These are phyloP conservation scores for Pyrenochaeta sp. DNA, from an alignment of 2,329 filamentous ascomycete species.

Conservation along the genomic window DNA sequence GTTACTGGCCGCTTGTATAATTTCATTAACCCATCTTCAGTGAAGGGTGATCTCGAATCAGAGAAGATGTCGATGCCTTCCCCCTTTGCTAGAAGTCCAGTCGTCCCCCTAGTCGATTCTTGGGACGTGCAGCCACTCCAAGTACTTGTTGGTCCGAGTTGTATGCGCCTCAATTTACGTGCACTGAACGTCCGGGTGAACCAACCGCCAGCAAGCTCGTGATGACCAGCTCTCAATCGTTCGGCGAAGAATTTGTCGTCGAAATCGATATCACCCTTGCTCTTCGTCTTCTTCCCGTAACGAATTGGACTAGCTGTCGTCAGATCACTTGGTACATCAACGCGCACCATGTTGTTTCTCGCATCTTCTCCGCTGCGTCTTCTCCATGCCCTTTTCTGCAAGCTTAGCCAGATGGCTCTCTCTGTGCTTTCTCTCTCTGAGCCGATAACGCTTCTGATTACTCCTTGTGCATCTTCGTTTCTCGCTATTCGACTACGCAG, in stretches of 20 bases:
- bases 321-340: slow-evolving; percentile 25
- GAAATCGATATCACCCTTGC: slow-evolving; percentile 23
- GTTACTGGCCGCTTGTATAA: slow-evolving; percentile 44
- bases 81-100: slow-evolving; percentile 22
- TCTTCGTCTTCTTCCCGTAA: not conserved
- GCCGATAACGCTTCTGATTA: slow-evolving; percentile 10
- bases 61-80: slow-evolving; percentile 13
- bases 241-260: slow-evolving; percentile 39
- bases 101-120: not conserved
- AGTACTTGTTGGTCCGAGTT: slow-evolving; percentile 18
- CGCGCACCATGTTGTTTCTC: slow-evolving; percentile 5
- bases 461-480: slow-evolving; percentile 31
- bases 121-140: slow-evolving; percentile 28
- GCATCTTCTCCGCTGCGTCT: not conserved
- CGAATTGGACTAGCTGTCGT: slow-evolving; percentile 9
- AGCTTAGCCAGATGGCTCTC: slow-evolving; percentile 25
- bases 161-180: slow-evolving; percentile 27
- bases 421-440: slow-evolving; percentile 12
- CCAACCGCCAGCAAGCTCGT: slow-evolving; percentile 32
- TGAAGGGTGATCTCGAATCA: slow-evolving; percentile 37
- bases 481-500: slow-evolving; percentile 26
- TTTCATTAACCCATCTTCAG: slow-evolving; percentile 50
- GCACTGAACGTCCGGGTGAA: slow-evolving; percentile 29
- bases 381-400: slow-evolving; percentile 7
- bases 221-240: slow-evolving; percentile 23